Percentiles rank a stretch among this genome's conserved stretches.
Conservation (phyloP, 139 green algal genomes). For the Ettlia oleoabundans region DNA sequence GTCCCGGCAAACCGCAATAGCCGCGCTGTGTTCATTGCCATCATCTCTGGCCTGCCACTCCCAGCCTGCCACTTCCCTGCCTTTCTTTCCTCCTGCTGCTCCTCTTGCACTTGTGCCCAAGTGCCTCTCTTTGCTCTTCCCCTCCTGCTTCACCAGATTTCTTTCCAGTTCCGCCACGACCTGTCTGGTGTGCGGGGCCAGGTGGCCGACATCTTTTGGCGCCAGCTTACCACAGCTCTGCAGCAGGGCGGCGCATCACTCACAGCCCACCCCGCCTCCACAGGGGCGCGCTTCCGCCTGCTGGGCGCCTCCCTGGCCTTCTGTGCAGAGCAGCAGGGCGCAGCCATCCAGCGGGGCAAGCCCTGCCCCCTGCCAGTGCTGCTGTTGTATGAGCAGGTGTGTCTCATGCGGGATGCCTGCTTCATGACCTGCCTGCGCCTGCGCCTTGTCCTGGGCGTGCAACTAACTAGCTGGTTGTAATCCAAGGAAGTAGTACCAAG, state of each 20-base stretch:
- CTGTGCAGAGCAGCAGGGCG: slow-evolving; percentile 1
- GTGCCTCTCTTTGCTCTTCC: neutral
- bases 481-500: too few relatives aligned
- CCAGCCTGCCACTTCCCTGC: too few relatives aligned
- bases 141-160: neutral
- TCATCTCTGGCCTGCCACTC: too few relatives aligned
- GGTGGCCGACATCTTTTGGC: slow-evolving; percentile 9
- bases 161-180: neutral
- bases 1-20: too few relatives aligned
- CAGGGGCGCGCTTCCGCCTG: slow-evolving; percentile 65
- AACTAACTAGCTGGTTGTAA: too few relatives aligned
- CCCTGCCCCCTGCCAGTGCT: neutral
- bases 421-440: too few relatives aligned
- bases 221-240: slow-evolving; percentile 61
- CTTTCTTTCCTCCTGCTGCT: too few relatives aligned
- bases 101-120: too few relatives aligned
- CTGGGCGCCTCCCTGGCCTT: slow-evolving; percentile 56
- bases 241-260: slow-evolving; percentile 35
- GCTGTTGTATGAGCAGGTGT: slow-evolving; percentile 45
- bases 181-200: slow-evolving; percentile 1
- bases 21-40: too few relatives aligned
- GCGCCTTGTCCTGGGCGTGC: too few relatives aligned
- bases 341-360: neutral
- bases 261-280: slow-evolving; percentile 66
- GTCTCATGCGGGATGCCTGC: too few relatives aligned